Evolutionary conservation across 2,329 filamentous ascomycete genomes (phyloP).

Genomic region (Fusarium falciforme): DNA sequence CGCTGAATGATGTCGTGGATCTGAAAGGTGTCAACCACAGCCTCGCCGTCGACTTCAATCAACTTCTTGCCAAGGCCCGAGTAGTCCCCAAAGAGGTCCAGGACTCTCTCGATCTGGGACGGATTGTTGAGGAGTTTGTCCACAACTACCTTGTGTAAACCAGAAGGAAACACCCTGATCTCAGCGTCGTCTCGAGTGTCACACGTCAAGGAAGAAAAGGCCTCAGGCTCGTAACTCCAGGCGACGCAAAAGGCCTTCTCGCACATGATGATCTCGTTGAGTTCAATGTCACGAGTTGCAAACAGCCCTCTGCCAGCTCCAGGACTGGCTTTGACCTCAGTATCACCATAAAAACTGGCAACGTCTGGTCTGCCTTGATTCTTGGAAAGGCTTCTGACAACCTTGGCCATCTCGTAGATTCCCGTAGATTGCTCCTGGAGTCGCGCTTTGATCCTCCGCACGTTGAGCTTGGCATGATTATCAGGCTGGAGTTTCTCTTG

Average conservation of each 20-base stretch:
- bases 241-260: slow-evolving; percentile 50
- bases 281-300: slow-evolving; percentile 44
- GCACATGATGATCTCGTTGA: slow-evolving; percentile 47
- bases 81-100: slow-evolving; percentile 45
- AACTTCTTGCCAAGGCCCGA: slow-evolving; percentile 31
- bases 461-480: slow-evolving; percentile 29
- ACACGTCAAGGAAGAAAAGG: slow-evolving; percentile 47
- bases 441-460: slow-evolving; percentile 35
- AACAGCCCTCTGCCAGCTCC: slow-evolving; percentile 53
- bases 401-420: slow-evolving; percentile 35
- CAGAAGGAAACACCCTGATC: slow-evolving; percentile 47
- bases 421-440: slow-evolving; percentile 42
- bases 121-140: slow-evolving; percentile 45
- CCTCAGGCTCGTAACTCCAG: slow-evolving; percentile 46
- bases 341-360: slow-evolving; percentile 44
- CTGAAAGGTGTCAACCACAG: slow-evolving; percentile 47
- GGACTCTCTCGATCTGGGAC: slow-evolving; percentile 31
- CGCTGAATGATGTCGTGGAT: slow-evolving; percentile 48
- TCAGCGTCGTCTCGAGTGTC: slow-evolving; percentile 43
- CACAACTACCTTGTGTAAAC: slow-evolving; percentile 45
- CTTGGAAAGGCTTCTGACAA: slow-evolving; percentile 38
- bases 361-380: slow-evolving; percentile 45
- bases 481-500: slow-evolving; percentile 41
- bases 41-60: slow-evolving; percentile 40
- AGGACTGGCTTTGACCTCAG: slow-evolving; percentile 41